Evolutionary conservation across 2,329 filamentous ascomycete genomes (phyloP).

Genomic region (Aspergillus melleus): DNA sequence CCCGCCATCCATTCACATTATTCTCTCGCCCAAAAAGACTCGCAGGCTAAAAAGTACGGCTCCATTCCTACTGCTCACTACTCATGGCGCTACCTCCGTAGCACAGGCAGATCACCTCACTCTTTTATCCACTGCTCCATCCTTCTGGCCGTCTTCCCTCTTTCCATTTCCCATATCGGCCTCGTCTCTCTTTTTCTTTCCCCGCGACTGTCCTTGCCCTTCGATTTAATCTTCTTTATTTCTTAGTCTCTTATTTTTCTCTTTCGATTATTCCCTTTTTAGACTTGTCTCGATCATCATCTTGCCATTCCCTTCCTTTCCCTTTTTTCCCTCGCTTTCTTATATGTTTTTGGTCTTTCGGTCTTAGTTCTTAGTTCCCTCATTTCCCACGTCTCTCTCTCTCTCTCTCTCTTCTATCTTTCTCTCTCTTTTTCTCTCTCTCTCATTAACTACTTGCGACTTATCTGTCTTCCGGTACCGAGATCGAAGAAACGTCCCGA

Average conservation of each 20-base stretch:
- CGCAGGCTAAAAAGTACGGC: constrained; percentile 23
- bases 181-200: constrained; percentile 37
- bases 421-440: constrained; percentile 27
- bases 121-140: constrained; percentile 36
- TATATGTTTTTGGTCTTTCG: constrained; percentile 15
- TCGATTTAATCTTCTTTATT: constrained; percentile 32
- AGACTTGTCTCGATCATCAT: constrained; percentile 30
- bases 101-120: constrained; percentile 37
- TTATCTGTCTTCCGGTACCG: constrained; percentile 26
- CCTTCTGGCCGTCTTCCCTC: constrained; percentile 24
- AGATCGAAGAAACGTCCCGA: constrained; percentile 18
- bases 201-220: constrained; percentile 27
- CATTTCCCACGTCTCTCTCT: constrained; percentile 17
- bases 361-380: constrained; percentile 14
- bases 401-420: constrained; percentile 22
- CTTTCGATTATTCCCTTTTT: constrained; percentile 25
- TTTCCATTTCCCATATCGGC: constrained; percentile 28
- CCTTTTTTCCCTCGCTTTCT: constrained; percentile 13
- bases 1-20: constrained; percentile 4
- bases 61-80: constrained; percentile 29
- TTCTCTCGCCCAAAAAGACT: constrained; percentile 1
- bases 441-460: constrained; percentile 21
- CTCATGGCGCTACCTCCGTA: constrained; percentile 30
- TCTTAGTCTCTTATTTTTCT: constrained; percentile 23
- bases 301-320: constrained; percentile 32